These are phyloP conservation scores for Exutisphaerella laricina DNA, from an alignment of 2,329 filamentous ascomycete genomes.

Conservation along the genomic window DNA sequence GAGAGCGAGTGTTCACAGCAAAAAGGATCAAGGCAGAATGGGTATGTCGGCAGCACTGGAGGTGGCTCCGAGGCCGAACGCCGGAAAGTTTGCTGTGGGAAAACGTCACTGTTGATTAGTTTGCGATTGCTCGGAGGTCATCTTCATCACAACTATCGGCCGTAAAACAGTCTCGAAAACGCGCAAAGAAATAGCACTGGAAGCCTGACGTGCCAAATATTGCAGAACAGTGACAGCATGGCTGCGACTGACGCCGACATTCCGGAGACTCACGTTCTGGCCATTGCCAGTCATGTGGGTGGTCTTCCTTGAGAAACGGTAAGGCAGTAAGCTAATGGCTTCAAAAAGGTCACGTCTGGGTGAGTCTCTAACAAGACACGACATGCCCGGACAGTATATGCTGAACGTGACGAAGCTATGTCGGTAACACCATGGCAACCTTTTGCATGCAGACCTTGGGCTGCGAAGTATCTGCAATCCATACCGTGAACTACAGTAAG, in stretches of 20 bases:
- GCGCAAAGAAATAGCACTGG: constrained; percentile 5
- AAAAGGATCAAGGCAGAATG: no score
- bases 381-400: constrained; percentile 1
- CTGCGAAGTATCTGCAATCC: constrained; percentile 87
- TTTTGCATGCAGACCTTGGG: constrained; percentile 91
- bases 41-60: background rate
- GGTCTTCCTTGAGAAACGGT: constrained; percentile 29
- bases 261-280: constrained; percentile 67
- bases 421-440: constrained; percentile 95
- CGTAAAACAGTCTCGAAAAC: background rate
- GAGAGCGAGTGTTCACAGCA: no score
- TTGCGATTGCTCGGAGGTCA: constrained; percentile 1
- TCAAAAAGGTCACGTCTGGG: constrained; percentile 65
- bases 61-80: no score
- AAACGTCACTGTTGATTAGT: constrained; percentile 1
- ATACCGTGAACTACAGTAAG: constrained; percentile 96
- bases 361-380: constrained; percentile 47
- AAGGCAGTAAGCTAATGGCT: constrained; percentile 19
- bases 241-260: constrained; percentile 31
- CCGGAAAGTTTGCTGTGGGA: background rate
- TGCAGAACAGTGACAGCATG: constrained; percentile 8
- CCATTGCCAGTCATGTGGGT: constrained; percentile 91
- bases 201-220: background rate
- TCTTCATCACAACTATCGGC: constrained; percentile 1
- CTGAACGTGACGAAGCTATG: constrained; percentile 59